phyloP scores from a whole-genome alignment of 2,329 filamentous ascomycete genomes.

The Amesomyces nigricolor region DNA sequence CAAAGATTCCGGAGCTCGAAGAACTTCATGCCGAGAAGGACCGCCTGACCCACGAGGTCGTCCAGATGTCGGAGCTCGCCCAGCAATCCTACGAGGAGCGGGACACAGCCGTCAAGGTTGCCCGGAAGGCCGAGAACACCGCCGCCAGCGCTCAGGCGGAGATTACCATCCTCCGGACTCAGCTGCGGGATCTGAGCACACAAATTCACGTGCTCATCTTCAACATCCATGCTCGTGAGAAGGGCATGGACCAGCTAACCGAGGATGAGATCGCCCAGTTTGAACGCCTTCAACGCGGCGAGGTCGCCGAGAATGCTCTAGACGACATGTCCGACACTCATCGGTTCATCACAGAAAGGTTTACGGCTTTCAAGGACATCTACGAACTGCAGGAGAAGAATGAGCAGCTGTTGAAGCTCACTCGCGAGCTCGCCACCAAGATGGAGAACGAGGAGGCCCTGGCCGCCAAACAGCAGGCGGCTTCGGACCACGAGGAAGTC shows the following conservation, averaged over 20 bases:
- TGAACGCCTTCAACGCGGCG: constrained; percentile 69
- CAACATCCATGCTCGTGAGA: constrained; percentile 76
- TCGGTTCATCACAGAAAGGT: constrained; percentile 78
- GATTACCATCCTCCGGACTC: constrained; percentile 72
- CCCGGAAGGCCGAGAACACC: constrained; percentile 72
- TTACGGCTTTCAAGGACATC: constrained; percentile 86
- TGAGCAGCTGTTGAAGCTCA: constrained; percentile 72
- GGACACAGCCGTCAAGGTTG: constrained; percentile 70
- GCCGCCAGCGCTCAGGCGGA: constrained; percentile 61
- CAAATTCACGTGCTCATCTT: constrained; percentile 89
- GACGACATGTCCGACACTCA: constrained; percentile 79
- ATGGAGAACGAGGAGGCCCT: constrained; percentile 88
- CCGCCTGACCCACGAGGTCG: constrained; percentile 71
- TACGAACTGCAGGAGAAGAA: constrained; percentile 85
- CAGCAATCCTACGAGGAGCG: constrained; percentile 77
- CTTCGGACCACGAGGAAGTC: constrained; percentile 63
- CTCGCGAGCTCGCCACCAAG: constrained; percentile 76
- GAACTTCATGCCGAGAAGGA: constrained; percentile 78
- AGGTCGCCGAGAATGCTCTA: constrained; percentile 64
- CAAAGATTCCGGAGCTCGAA: constrained; percentile 79
- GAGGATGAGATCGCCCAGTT: constrained; percentile 69
- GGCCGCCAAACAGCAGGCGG: constrained; percentile 56
- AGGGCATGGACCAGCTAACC: constrained; percentile 66
- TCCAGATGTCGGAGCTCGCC: constrained; percentile 78
- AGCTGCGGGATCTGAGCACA: constrained; percentile 81